phyloP scores from a whole-genome alignment of 2,329 filamentous ascomycete species.

The Fusarium poae region DNA sequence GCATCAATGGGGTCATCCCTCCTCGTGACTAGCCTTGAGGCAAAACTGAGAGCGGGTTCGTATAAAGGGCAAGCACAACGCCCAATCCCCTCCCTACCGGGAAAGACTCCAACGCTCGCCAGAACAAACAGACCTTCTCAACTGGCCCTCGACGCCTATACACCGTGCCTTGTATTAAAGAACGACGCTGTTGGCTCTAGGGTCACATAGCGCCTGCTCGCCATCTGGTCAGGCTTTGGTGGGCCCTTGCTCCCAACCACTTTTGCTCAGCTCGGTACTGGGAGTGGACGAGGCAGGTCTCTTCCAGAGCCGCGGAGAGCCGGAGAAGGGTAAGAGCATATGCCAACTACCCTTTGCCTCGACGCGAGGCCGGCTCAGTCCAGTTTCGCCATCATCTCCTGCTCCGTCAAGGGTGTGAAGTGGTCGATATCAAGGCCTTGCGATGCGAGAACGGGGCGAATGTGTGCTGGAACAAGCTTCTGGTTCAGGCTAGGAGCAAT shows the following conservation, averaged over 20 bases:
- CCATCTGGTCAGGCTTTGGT: slow-evolving; percentile 47
- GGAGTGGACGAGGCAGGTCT: slow-evolving; percentile 50
- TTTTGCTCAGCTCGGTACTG: slow-evolving; percentile 50
- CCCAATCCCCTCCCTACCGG: slow-evolving; percentile 48
- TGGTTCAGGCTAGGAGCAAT: slow-evolving; percentile 90
- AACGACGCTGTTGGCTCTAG: slow-evolving; percentile 49
- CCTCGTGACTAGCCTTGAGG: slow-evolving; percentile 46
- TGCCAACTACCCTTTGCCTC: slow-evolving; percentile 52
- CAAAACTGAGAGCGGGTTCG: slow-evolving; percentile 48
- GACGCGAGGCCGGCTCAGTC: slow-evolving; percentile 73
- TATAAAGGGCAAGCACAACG: slow-evolving; percentile 49
- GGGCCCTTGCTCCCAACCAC: slow-evolving; percentile 49
- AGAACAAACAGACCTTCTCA: slow-evolving; percentile 50
- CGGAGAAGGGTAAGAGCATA: slow-evolving; percentile 49
- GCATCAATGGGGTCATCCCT: slow-evolving; percentile 53
- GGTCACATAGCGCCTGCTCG: slow-evolving; percentile 50
- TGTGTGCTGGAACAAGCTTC: slow-evolving; percentile 87
- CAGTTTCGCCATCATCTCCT: slow-evolving; percentile 97
- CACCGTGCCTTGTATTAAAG: slow-evolving; percentile 42
- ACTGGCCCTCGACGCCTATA: slow-evolving; percentile 41
- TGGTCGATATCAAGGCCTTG: slow-evolving; percentile 93
- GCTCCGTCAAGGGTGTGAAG: slow-evolving; percentile 89
- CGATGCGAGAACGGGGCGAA: slow-evolving; percentile 78
- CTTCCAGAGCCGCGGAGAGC: slow-evolving; percentile 51
- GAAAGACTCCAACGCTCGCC: slow-evolving; percentile 51